A percentile compares a stretch with the other conserved stretches of the same genome.
Evolutionary conservation across 345 rosid genomes (phyloP).

Genomic region (Conringia planisiliqua): DNA sequence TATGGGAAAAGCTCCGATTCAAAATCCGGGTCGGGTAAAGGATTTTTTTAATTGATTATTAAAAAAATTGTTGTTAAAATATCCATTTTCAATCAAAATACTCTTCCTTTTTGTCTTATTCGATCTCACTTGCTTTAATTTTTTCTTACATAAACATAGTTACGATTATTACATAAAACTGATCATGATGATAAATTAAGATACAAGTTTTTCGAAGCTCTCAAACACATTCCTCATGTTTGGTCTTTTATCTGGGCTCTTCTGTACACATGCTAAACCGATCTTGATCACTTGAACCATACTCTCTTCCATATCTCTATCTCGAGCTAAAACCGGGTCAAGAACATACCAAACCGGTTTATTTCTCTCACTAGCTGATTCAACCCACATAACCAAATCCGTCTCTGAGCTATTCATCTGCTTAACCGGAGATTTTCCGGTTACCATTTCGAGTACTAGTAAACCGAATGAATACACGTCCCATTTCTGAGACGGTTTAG

Average conservation of each 20-base stretch:
- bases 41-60: not conserved
- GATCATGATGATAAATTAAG: not conserved
- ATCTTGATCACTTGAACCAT: conserved; percentile 54
- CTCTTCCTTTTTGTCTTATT: not conserved
- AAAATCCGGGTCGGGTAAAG: conserved; percentile 18
- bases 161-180: not conserved
- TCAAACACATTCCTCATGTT: conserved; percentile 54
- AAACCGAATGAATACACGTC: conserved; percentile 92
- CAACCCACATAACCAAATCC: conserved; percentile 73
- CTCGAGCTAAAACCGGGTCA: conserved; percentile 57
- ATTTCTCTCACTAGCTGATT: conserved; percentile 51
- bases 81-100: not conserved
- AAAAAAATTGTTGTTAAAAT: not conserved
- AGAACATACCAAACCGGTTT: conserved; percentile 58
- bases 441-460: conserved; percentile 67
- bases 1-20: conserved; percentile 14
- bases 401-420: conserved; percentile 44
- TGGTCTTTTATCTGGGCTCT: conserved; percentile 77
- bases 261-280: conserved; percentile 61
- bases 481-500: conserved; percentile 94
- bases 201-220: conserved; percentile 42
- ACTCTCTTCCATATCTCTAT: conserved; percentile 54
- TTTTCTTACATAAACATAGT: not conserved
- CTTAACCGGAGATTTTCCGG: conserved; percentile 61
- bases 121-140: not conserved